Evolutionary conservation across 73 alveolate genomes (phyloP).

Genomic region (Halteria grandinella): DNA sequence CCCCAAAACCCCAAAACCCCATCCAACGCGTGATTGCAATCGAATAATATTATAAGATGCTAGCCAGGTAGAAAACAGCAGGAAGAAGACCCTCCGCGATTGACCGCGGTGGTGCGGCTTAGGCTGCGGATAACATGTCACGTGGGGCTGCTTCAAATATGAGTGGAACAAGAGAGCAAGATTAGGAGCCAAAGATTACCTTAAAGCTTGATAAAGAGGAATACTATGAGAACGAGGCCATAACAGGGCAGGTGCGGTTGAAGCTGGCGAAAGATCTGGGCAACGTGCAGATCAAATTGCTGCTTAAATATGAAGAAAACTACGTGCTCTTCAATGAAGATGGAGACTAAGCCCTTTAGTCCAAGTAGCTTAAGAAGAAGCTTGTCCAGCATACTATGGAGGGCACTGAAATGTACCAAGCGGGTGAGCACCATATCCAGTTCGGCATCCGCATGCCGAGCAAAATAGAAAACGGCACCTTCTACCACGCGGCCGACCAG

Average conservation of each 20-base stretch:
- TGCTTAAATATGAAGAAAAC: conserved; percentile 35
- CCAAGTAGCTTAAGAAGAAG: conserved; percentile 12
- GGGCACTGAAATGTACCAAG: conserved; percentile 4
- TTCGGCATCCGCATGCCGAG: conserved; percentile 28
- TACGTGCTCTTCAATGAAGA: conserved; percentile 41
- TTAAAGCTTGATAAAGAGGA: conserved; percentile 19
- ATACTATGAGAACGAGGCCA: conserved; percentile 11
- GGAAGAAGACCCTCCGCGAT: no score
- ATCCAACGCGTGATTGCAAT: no score
- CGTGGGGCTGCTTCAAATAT: no score
- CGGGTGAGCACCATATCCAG: conserved; percentile 30
- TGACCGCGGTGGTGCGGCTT: no score
- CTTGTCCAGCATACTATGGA: background rate
- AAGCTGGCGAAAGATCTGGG: conserved; percentile 1
- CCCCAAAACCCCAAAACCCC: no score
- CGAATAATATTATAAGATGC: no score
- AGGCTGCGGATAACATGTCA: no score
- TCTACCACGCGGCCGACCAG: conserved; percentile 23
- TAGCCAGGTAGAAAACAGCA: no score
- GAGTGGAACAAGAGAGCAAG: no score
- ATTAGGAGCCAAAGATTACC: conserved; percentile 18
- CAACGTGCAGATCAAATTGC: background rate
- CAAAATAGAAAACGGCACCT: background rate
- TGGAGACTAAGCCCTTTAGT: conserved; percentile 10
- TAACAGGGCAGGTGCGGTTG: conserved; percentile 3